phyloP scores from a whole-genome alignment of 805 yeast genomes.

The Helenozyma rhizophorensis region DNA sequence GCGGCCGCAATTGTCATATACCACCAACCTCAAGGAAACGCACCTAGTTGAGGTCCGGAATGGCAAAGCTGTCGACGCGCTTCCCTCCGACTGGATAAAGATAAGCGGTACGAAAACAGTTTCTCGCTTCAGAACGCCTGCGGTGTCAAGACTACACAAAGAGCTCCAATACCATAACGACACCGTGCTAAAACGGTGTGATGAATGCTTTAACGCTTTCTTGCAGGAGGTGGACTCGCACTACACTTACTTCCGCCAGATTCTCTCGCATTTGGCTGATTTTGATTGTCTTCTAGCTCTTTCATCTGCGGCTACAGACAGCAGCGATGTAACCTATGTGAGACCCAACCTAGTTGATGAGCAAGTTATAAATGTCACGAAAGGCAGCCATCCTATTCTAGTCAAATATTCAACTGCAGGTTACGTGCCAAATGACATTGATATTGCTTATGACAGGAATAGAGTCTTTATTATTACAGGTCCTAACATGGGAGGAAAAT shows the following conservation, averaged over 20 bases:
- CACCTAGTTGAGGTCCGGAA: slow-evolving; percentile 75
- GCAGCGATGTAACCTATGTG: slow-evolving; percentile 1
- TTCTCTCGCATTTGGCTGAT: slow-evolving; percentile 10
- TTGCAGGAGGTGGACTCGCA: slow-evolving; percentile 30
- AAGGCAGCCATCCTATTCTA: slow-evolving; percentile 66
- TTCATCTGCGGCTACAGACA: slow-evolving; percentile 5
- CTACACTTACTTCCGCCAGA: slow-evolving; percentile 23
- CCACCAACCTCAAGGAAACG: slow-evolving; percentile 58
- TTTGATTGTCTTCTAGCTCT: slow-evolving; percentile 16
- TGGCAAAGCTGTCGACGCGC: slow-evolving; percentile 42
- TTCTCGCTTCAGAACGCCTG: slow-evolving; percentile 70
- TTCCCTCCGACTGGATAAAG: slow-evolving; percentile 78
- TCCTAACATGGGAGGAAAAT: slow-evolving; percentile 87
- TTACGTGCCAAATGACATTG: slow-evolving; percentile 66
- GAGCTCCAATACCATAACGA: slow-evolving; percentile 60
- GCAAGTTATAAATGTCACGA: slow-evolving; percentile 42
- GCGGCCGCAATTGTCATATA: slow-evolving; percentile 54
- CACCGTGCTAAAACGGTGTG: slow-evolving; percentile 41
- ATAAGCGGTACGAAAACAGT: slow-evolving; percentile 65
- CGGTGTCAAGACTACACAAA: slow-evolving; percentile 46
- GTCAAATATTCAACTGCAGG: slow-evolving; percentile 40
- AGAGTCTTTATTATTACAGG: slow-evolving; percentile 70
- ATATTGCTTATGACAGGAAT: slow-evolving; percentile 42
- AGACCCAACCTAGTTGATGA: slow-evolving; percentile 33
- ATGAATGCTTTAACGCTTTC: slow-evolving; percentile 42